phyloP scores from a whole-genome alignment of 768 basidiomycete species.

The Mycena belliarum region DNA sequence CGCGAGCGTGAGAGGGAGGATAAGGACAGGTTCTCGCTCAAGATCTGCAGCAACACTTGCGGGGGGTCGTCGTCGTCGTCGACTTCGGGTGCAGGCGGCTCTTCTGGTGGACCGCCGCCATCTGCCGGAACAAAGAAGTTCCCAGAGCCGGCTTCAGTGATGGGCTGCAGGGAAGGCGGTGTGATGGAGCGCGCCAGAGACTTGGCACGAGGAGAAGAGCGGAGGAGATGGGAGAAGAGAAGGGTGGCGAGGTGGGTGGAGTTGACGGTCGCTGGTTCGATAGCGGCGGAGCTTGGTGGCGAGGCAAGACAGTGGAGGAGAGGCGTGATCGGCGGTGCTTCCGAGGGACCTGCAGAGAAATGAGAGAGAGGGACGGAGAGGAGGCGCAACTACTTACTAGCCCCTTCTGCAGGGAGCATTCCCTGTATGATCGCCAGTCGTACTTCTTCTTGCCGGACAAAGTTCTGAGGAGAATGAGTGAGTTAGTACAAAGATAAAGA shows the following conservation, averaged over 20 bases:
- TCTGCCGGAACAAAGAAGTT: constrained; percentile 82
- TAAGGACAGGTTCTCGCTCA: constrained; percentile 89
- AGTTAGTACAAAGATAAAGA: neutral
- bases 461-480: constrained; percentile 54
- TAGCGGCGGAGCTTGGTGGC: constrained; percentile 54
- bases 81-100: constrained; percentile 31
- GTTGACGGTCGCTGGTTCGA: constrained; percentile 56
- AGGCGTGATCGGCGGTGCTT: constrained; percentile 57
- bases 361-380: neutral
- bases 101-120: constrained; percentile 44
- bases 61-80: constrained; percentile 62
- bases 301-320: constrained; percentile 68
- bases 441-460: constrained; percentile 73
- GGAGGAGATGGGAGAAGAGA: constrained; percentile 79
- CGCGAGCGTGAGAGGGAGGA: constrained; percentile 77
- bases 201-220: constrained; percentile 66
- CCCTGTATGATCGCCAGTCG: constrained; percentile 67
- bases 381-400: constrained; percentile 24
- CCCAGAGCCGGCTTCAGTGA: constrained; percentile 33
- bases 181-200: constrained; percentile 62
- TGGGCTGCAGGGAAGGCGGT: constrained; percentile 42
- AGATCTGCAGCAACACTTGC: constrained; percentile 77
- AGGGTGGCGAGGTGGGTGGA: constrained; percentile 75
- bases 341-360: constrained; percentile 29
- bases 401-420: constrained; percentile 66